Base-by-base conservation (phyloP, 495 filamentous ascomycete genomes). In the Pseudevernia furfuracea region DNA sequence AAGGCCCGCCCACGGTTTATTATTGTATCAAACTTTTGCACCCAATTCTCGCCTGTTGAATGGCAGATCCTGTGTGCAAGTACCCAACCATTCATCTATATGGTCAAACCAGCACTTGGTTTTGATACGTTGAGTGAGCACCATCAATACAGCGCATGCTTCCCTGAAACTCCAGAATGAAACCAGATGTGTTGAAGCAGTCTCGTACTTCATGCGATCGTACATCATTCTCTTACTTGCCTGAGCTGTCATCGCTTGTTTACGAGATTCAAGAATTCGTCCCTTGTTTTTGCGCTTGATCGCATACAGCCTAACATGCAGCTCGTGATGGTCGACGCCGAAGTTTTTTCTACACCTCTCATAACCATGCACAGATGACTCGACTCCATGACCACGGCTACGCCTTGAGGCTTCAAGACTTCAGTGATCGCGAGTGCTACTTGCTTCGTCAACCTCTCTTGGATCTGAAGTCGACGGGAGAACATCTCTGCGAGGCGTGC, bases 291-390 rank as follows among this genome's bases (percentile, higher is more conserved):
- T 41, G 90, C 91, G 71, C 89, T 92, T 28, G 88, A 88, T 69
- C 93, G 86, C 81, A 97, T 95, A 72, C 91, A 89, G 30, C 94
- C 95, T 34, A 97, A 81, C 81, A 97, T 96, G 71, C 93, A 97
- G 75, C 92, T 97, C 39, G 94, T 97, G 36, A 91, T 93, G 15
- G 95, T 97, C 19, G 80, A 89, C 55, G 89, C 87, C 52, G 84
- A 84, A 9, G 90, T 89, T 80, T 99, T 97, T 73, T 96, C 83
- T 34, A 97, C 91, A 2, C 92, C 92, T 30, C 92, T 82, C 90
- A 94, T 94, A 14, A 96, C 93, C 92, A 97, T 97, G 80, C 94
- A 97, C n/a, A 97, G 80, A 78, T 98, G 94, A 68, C 87, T 90
- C 38, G 90, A 93, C 71, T 98, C 95, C 89, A 97, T 96, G 58